Conservation (phyloP, 2,329 filamentous ascomycete species). For the Aspergillus neotritici region DNA sequence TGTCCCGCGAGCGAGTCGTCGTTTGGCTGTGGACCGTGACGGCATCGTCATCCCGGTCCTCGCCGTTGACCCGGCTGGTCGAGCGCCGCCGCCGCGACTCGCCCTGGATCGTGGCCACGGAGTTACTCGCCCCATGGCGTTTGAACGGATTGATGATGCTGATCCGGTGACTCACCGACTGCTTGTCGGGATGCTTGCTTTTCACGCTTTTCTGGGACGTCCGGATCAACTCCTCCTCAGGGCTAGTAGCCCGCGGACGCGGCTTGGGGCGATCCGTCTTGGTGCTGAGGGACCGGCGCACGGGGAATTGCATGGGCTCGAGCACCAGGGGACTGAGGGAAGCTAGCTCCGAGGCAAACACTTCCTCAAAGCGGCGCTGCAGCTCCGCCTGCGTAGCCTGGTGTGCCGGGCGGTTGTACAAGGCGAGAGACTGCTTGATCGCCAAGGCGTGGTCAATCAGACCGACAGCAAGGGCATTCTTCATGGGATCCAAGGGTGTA, state of each 20-base stretch:
- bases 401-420: constrained; percentile 59
- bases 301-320: constrained; percentile 42
- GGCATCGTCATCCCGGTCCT: constrained; percentile 29
- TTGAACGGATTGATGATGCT: constrained; percentile 42
- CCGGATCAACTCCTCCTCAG: constrained; percentile 33
- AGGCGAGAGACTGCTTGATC: constrained; percentile 72
- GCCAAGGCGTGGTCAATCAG: constrained; percentile 84
- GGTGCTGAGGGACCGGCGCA: constrained; percentile 27
- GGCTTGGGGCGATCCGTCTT: constrained; percentile 22
- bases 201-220: constrained; percentile 25
- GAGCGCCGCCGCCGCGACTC: constrained; percentile 16
- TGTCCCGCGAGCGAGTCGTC: constrained; percentile 31
- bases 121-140: constrained; percentile 34
- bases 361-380: constrained; percentile 34
- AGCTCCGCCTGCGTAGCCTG: constrained; percentile 38
- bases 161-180: constrained; percentile 37
- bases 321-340: constrained; percentile 48
- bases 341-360: constrained; percentile 58
- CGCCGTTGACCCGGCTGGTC: constrained; percentile 21
- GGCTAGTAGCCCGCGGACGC: constrained; percentile 27
- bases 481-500: constrained; percentile 49
- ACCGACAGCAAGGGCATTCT: constrained; percentile 76
- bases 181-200: constrained; percentile 31
- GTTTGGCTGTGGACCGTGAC: constrained; percentile 35
- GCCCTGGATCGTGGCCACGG: constrained; percentile 31